Percentiles rank a stretch among this genome's conserved stretches.
Evolutionary conservation across 2,329 filamentous ascomycete genomes (phyloP).

Genomic region (Calcarisporium arbuscula): DNA sequence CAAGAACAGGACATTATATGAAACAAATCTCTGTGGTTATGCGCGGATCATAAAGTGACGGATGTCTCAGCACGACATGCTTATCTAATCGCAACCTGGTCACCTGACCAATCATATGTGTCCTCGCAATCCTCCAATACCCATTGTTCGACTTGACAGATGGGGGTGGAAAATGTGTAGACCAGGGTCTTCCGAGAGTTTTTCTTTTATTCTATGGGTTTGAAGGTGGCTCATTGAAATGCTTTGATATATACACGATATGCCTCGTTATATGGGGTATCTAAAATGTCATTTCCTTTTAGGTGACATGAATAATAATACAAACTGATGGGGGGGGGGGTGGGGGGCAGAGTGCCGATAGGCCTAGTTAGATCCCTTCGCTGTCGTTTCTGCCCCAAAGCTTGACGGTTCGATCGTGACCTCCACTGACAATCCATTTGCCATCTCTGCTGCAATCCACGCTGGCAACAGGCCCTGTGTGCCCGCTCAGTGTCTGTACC

Average conservation of each 20-base stretch:
- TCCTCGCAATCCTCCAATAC: background rate
- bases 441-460: slow-evolving; percentile 82
- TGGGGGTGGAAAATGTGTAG: background rate
- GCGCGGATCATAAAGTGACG: no score
- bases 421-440: slow-evolving; percentile 89
- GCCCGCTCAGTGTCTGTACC: slow-evolving; percentile 79
- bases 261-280: background rate
- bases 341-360: no score
- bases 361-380: slow-evolving; percentile 43
- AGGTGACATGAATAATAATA: no score
- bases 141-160: background rate
- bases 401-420: slow-evolving; percentile 92
- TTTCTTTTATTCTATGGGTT: background rate
- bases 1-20: no score
- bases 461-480: slow-evolving; percentile 87
- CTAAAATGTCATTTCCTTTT: background rate
- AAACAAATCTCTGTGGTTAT: no score
- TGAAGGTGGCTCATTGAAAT: background rate
- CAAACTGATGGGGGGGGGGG: no score
- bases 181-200: background rate
- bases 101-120: slow-evolving; percentile 10
- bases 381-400: slow-evolving; percentile 86
- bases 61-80: no score
- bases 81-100: slow-evolving; percentile 18
- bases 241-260: background rate